Evolutionary conservation across 75 land plant species (phyloP).

Genomic region (Cupressus sempervirens): DNA sequence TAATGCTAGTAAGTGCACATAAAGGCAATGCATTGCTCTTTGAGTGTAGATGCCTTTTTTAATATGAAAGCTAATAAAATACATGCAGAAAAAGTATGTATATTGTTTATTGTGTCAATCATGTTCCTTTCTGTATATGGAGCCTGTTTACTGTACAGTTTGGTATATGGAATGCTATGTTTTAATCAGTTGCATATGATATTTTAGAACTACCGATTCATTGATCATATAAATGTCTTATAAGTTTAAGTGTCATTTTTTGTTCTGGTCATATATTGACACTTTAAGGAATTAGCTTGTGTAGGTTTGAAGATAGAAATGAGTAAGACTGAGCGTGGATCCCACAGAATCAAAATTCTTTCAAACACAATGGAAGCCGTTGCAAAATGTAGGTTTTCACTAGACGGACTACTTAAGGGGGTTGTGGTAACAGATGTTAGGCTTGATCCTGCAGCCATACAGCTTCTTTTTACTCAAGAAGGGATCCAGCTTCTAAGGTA

Average conservation of each 20-base stretch:
- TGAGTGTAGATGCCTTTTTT: not conserved
- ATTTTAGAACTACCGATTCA: not conserved
- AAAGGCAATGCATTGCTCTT: not conserved
- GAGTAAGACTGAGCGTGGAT: slow-evolving; percentile 39
- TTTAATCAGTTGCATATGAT: not conserved
- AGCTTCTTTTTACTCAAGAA: slow-evolving; percentile 51
- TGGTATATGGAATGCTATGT: not conserved
- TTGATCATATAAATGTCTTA: not conserved
- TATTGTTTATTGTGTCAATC: not conserved
- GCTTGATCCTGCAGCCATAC: slow-evolving; percentile 35
- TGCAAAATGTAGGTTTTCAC: slow-evolving; percentile 55
- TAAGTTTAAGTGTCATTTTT: not conserved
- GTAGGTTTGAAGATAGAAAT: slow-evolving; percentile 42
- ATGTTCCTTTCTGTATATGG: not conserved
- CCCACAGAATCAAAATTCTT: slow-evolving; percentile 44
- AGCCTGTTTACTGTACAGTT: not conserved
- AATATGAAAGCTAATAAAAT: too few relatives aligned
- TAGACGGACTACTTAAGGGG: slow-evolving; percentile 66
- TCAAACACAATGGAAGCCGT: slow-evolving; percentile 59
- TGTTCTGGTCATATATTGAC: not conserved
- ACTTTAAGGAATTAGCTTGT: slow-evolving; percentile 2
- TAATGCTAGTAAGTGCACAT: not conserved
- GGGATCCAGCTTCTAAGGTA: slow-evolving; percentile 39
- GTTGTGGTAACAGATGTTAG: slow-evolving; percentile 33
- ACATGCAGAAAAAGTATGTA: not conserved